A percentile compares a stretch with the other conserved stretches of the same genome.
phyloP scores from a whole-genome alignment of 1,284 basidiomycete species.

The Rhodotorula sp. region DNA sequence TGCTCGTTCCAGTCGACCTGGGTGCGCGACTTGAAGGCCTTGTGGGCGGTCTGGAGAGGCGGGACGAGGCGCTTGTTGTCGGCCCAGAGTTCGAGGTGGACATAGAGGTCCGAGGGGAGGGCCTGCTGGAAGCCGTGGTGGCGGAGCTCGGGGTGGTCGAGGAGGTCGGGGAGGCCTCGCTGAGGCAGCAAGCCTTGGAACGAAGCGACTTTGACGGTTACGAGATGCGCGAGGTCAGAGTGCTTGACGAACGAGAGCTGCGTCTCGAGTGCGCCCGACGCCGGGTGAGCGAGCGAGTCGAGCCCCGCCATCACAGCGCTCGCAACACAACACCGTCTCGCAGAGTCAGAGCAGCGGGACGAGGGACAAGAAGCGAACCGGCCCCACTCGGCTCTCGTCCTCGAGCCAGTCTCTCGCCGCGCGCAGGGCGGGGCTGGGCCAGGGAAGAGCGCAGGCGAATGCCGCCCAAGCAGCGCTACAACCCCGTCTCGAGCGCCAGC shows the following conservation, averaged over 20 bases:
- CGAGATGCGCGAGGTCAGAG: slow-evolving; percentile 77
- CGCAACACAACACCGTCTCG: neutral
- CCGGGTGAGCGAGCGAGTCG: slow-evolving; percentile 16
- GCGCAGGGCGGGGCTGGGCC: neutral
- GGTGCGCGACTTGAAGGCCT: slow-evolving; percentile 74
- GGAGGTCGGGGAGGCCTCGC: slow-evolving; percentile 15
- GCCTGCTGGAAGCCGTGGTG: slow-evolving; percentile 58
- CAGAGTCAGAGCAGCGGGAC: neutral
- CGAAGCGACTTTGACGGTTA: slow-evolving; percentile 72
- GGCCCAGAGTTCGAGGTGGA: slow-evolving; percentile 84
- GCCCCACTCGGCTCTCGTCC: no score
- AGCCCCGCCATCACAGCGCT: neutral
- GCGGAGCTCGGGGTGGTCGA: slow-evolving; percentile 25
- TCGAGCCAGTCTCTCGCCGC: neutral
- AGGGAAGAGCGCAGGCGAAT: neutral
- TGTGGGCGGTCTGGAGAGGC: slow-evolving; percentile 86
- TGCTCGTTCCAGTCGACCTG: slow-evolving; percentile 89
- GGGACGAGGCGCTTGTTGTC: slow-evolving; percentile 91
- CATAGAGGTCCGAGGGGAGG: slow-evolving; percentile 84
- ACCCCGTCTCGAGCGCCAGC: no score
- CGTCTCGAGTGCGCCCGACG: slow-evolving; percentile 24
- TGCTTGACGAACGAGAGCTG: slow-evolving; percentile 78
- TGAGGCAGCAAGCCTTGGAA: slow-evolving; percentile 21
- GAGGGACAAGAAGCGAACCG: neutral
- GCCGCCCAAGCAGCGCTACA: slow-evolving; percentile 8